Conservation (phyloP, 1,284 basidiomycete genomes). For the Gymnopus androsaceus region DNA sequence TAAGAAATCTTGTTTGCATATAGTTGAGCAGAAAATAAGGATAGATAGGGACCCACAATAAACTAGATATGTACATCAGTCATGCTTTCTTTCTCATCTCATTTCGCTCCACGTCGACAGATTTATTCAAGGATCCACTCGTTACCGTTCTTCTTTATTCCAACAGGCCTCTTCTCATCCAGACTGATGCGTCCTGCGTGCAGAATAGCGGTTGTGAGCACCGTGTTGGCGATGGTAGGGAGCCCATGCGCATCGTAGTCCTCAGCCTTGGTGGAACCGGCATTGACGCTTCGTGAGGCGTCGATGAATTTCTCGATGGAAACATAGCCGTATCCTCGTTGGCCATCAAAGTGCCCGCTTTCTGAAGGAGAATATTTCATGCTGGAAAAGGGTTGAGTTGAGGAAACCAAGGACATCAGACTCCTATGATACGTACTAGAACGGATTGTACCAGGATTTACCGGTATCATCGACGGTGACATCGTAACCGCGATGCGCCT, state of each 20-base stretch:
- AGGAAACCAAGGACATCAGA: slow-evolving; percentile 4
- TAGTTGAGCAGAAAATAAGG: neutral
- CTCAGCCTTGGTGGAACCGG: slow-evolving; percentile 59
- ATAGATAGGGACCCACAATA: slow-evolving; percentile 4
- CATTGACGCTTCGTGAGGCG: slow-evolving; percentile 77
- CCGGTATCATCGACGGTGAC: slow-evolving; percentile 82
- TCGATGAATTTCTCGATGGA: slow-evolving; percentile 93
- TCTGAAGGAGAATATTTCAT: slow-evolving; percentile 94
- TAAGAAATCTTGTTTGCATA: slow-evolving; percentile 1
- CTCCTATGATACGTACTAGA: slow-evolving; percentile 65
- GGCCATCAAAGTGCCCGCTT: slow-evolving; percentile 90
- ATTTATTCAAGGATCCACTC: slow-evolving; percentile 71
- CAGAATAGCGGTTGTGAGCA: slow-evolving; percentile 89
- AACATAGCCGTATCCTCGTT: slow-evolving; percentile 88
- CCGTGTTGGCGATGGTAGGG: slow-evolving; percentile 87
- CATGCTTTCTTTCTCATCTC: neutral
- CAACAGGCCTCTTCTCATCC: slow-evolving; percentile 83
- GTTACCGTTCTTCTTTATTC: slow-evolving; percentile 67
- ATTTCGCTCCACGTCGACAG: neutral
- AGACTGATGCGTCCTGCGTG: slow-evolving; percentile 87
- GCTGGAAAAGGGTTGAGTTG: slow-evolving; percentile 37
- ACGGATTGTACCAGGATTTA: slow-evolving; percentile 85
- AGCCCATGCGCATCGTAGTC: slow-evolving; percentile 82
- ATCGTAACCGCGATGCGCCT: slow-evolving; percentile 91
- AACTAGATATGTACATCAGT: neutral